These are phyloP conservation scores for Alternaria infectoria DNA, from an alignment of 2,329 filamentous ascomycete genomes.

Conservation along the genomic window DNA sequence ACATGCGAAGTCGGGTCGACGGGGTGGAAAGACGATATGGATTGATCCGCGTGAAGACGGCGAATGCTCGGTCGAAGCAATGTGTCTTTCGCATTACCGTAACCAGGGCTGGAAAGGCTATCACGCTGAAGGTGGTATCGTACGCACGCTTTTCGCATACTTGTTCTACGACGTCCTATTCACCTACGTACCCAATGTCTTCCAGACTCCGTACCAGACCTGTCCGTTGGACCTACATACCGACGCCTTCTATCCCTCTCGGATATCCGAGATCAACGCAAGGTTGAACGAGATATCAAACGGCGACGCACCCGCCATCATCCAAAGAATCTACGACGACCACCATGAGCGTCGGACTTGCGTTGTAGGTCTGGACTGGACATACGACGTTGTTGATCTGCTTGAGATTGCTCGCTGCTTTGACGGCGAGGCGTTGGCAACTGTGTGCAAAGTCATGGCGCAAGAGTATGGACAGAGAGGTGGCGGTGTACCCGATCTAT, in stretches of 20 bases:
- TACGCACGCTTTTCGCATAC: slow-evolving; percentile 83
- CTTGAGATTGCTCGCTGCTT: slow-evolving; percentile 81
- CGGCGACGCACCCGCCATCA: slow-evolving; percentile 71
- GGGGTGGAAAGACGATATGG: slow-evolving; percentile 82
- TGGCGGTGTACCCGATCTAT: slow-evolving; percentile 88
- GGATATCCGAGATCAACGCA: slow-evolving; percentile 88
- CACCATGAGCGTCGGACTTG: slow-evolving; percentile 77
- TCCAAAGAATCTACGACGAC: slow-evolving; percentile 70
- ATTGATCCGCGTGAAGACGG: slow-evolving; percentile 75
- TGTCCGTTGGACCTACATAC: slow-evolving; percentile 92
- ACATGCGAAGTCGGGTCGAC: slow-evolving; percentile 42
- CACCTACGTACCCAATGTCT: slow-evolving; percentile 92
- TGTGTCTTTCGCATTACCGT: slow-evolving; percentile 90
- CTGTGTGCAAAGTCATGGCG: slow-evolving; percentile 90
- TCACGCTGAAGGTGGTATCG: slow-evolving; percentile 88
- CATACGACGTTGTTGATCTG: slow-evolving; percentile 79
- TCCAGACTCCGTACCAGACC: slow-evolving; percentile 93
- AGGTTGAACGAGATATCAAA: slow-evolving; percentile 87
- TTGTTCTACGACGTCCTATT: slow-evolving; percentile 95
- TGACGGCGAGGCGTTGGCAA: slow-evolving; percentile 77
- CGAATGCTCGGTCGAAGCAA: slow-evolving; percentile 88
- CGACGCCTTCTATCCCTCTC: slow-evolving; percentile 85
- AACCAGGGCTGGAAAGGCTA: slow-evolving; percentile 90
- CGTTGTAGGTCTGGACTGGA: slow-evolving; percentile 91
- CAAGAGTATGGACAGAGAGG: slow-evolving; percentile 90